Conservation (phyloP, 768 basidiomycete species). For the Daedaleopsis sinensis region DNA sequence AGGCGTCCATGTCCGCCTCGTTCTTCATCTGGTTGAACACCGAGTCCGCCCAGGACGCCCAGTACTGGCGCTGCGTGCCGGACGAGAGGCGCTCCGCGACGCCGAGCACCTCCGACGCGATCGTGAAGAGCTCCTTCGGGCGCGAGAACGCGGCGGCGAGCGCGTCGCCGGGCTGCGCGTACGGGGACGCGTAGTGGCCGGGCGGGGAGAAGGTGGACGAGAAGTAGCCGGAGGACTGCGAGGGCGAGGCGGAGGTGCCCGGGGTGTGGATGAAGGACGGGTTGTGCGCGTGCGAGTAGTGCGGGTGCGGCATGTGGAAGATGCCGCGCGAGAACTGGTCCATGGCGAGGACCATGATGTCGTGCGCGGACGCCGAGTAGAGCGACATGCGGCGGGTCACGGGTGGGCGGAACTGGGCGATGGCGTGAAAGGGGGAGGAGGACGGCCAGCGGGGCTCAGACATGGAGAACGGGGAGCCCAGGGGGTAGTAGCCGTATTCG, state of each 20-base stretch:
- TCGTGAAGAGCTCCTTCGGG: constrained; percentile 60
- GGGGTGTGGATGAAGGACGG: constrained; percentile 21
- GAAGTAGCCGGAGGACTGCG: constrained; percentile 11
- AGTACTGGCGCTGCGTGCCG: constrained; percentile 50
- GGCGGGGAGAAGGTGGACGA: constrained; percentile 9
- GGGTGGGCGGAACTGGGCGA: constrained; percentile 52
- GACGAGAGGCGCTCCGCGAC: constrained; percentile 57
- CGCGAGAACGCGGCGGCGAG: constrained; percentile 49
- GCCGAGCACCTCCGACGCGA: constrained; percentile 62
- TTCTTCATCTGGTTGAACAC: constrained; percentile 67
- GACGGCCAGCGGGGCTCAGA: constrained; percentile 51
- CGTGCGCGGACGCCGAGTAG: constrained; percentile 44
- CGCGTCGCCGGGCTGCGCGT: constrained; percentile 12
- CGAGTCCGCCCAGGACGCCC: constrained; percentile 64
- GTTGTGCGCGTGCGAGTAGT: constrained; percentile 28
- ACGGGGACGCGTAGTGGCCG: constrained; percentile 4
- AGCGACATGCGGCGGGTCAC: constrained; percentile 52
- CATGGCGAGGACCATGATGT: constrained; percentile 61
- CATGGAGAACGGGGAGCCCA: constrained; percentile 22
- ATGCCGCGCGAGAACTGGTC: constrained; percentile 73
- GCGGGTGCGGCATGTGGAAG: constrained; percentile 68
- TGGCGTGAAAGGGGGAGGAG: constrained; percentile 54
- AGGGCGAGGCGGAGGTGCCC: constrained; percentile 7
- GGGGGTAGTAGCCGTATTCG: constrained; percentile 15
- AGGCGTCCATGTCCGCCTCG: constrained; percentile 56